These are phyloP conservation scores for Leccinum rimulosum DNA, from an alignment of 768 basidiomycete genomes.

Conservation along the genomic window DNA sequence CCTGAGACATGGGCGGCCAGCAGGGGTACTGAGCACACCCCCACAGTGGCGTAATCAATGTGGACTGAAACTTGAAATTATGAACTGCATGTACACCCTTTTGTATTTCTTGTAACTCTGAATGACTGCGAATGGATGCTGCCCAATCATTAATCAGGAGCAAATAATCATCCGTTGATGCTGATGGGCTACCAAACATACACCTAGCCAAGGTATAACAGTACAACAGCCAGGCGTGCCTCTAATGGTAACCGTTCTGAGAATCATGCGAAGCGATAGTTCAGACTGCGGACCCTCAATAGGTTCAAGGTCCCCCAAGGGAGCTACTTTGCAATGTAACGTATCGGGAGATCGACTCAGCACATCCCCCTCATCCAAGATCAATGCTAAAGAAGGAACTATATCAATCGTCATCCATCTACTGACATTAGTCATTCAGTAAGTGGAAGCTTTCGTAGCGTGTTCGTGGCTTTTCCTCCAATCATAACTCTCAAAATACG, in stretches of 20 bases:
- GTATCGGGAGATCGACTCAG: neutral
- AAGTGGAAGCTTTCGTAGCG: too few species aligned
- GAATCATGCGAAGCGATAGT: too few species aligned
- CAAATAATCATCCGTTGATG: neutral
- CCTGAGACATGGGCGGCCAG: constrained; percentile 32
- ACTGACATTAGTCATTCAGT: too few species aligned
- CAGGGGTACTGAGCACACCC: constrained; percentile 31
- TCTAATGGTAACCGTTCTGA: too few species aligned
- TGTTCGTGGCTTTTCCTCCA: too few species aligned
- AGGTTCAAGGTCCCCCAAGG: neutral
- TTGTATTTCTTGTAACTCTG: neutral
- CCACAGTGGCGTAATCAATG: constrained; percentile 12
- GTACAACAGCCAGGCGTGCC: neutral
- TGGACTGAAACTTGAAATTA: neutral
- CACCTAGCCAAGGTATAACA: too few species aligned
- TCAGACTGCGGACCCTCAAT: too few species aligned
- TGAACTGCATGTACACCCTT: neutral
- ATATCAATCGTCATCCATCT: too few species aligned
- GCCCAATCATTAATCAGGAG: neutral
- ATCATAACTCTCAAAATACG: too few species aligned
- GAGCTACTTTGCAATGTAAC: neutral
- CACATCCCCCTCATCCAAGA: neutral
- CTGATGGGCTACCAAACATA: neutral
- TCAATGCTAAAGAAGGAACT: too few species aligned
- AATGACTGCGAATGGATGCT: neutral